Base-by-base conservation (phyloP, 202 grass and related monocot species). In the Elaeis oleifera region DNA sequence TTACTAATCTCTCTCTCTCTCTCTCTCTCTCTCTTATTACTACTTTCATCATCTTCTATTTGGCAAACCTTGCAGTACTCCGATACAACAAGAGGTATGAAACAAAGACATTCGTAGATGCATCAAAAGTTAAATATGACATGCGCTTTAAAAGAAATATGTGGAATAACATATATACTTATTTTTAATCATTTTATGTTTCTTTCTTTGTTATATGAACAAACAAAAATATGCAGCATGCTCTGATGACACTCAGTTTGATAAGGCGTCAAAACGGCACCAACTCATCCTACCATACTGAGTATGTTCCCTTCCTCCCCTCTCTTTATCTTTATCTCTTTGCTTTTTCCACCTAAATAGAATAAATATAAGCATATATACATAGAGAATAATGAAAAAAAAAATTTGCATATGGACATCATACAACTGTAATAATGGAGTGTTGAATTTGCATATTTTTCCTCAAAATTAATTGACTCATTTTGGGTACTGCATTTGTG, bases 21-120 rank as follows among this genome's bases (percentile, higher is more conserved):
- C 57, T 1, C 26, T 29, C 15, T 13, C 56, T 59, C 25, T 25
- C 9, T 16, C 16, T 59, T 8, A 0, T 3, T 2, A 44, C 11
- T 13, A 44, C 36, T 1, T 13, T 44, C 36, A 44, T 44, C 36
- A 44, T 44, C 36, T 44, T 44, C 36, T 44, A 44, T 21, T 29
- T 17, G 57, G 23, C 17, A 11, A 59, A 59, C 31, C 57, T 17
- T 59, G 26, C 58, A 60, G 58, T 60, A 60, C 17, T 32, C 18
- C 2, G 39, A 23, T 0, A 23, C 16, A 60, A 60, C 58, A 60
- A 60, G 58, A 60, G 58, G 58, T 60, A 60, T 20, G 58, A 29
- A 31, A 14, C 16, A 39, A 60, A 31, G 58, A 36, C 58, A 19
- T 18, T n/a, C 36, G 13, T 9, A 44, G 36, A 13, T 44, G 11